phyloP scores from a whole-genome alignment of 805 yeast species.

The Metschnikowia arizonensis region DNA sequence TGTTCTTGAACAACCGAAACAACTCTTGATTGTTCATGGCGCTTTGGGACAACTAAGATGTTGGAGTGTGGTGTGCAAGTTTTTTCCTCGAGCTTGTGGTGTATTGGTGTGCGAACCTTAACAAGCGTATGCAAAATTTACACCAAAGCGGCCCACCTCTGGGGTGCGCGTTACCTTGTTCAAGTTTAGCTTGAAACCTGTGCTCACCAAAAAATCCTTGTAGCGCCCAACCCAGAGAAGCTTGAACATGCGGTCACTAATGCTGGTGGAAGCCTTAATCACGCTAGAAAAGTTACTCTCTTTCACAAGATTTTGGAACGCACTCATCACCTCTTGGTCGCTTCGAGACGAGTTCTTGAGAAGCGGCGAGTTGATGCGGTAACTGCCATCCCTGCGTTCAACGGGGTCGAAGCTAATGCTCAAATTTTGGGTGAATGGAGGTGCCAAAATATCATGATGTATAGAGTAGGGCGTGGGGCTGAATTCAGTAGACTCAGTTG shows the following conservation, averaged over 20 bases:
- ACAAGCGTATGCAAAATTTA: constrained; percentile 60
- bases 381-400: constrained; percentile 19
- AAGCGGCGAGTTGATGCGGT: constrained; percentile 26
- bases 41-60: neutral
- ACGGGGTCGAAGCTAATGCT: constrained; percentile 5
- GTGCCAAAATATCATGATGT: constrained; percentile 16
- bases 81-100: constrained; percentile 9
- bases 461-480: constrained; percentile 6
- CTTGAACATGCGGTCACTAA: constrained; percentile 57
- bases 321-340: constrained; percentile 37
- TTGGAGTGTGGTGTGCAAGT: neutral
- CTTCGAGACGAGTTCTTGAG: constrained; percentile 10
- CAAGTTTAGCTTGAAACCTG: constrained; percentile 58
- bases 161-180: constrained; percentile 40
- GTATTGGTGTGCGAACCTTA: constrained; percentile 22
- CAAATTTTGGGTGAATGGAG: neutral
- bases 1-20: constrained; percentile 31
- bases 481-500: neutral
- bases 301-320: constrained; percentile 48
- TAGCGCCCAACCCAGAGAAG: constrained; percentile 85
- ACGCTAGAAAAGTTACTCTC: constrained; percentile 63
- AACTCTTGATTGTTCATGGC: constrained; percentile 18
- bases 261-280: constrained; percentile 65
- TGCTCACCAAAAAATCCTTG: constrained; percentile 71
- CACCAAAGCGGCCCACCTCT: constrained; percentile 49